Evolutionary conservation across 352 stramenopile genomes (phyloP).

Genomic region (Pythium utonaiense): DNA sequence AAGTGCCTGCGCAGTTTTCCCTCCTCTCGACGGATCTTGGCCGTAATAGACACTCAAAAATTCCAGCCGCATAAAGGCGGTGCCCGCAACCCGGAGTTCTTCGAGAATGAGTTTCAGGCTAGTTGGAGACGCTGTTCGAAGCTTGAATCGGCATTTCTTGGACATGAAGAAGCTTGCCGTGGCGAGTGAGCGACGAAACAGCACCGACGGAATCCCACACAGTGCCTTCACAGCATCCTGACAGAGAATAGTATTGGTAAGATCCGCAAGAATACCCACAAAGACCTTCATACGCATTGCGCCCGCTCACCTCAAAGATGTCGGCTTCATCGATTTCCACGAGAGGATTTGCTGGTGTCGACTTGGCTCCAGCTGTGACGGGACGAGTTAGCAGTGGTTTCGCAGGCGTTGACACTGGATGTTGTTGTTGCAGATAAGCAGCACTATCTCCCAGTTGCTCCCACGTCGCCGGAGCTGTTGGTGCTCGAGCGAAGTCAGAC

Average conservation of each 20-base stretch:
- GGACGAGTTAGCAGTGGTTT: not conserved
- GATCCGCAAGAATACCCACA: too few relatives aligned
- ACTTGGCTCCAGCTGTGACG: not conserved
- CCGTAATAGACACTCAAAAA: constrained; percentile 56
- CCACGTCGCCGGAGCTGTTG: constrained; percentile 9
- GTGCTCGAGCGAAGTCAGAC: not conserved
- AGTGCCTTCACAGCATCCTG: constrained; percentile 62
- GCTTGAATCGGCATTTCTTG: constrained; percentile 35
- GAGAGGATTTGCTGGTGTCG: not conserved
- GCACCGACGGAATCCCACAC: constrained; percentile 57
- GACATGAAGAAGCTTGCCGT: constrained; percentile 47
- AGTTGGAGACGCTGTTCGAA: constrained; percentile 34
- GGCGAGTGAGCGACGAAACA: constrained; percentile 41
- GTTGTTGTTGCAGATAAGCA: not conserved
- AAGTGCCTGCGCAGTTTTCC: constrained; percentile 62
- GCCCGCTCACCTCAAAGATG: constrained; percentile 43
- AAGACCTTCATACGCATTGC: too few relatives aligned
- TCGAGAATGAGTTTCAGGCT: constrained; percentile 45
- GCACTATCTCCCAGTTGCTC: constrained; percentile 9
- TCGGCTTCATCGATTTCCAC: constrained; percentile 57
- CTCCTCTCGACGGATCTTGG: constrained; percentile 55
- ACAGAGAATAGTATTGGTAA: too few relatives aligned
- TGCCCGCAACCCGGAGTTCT: constrained; percentile 55
- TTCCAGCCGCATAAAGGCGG: constrained; percentile 56
- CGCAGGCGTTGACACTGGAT: not conserved